Evolutionary conservation across 805 yeast species (phyloP), one percentile per base, ranked within the genome.

Genomic region (Suhomyces sp.): DNA sequence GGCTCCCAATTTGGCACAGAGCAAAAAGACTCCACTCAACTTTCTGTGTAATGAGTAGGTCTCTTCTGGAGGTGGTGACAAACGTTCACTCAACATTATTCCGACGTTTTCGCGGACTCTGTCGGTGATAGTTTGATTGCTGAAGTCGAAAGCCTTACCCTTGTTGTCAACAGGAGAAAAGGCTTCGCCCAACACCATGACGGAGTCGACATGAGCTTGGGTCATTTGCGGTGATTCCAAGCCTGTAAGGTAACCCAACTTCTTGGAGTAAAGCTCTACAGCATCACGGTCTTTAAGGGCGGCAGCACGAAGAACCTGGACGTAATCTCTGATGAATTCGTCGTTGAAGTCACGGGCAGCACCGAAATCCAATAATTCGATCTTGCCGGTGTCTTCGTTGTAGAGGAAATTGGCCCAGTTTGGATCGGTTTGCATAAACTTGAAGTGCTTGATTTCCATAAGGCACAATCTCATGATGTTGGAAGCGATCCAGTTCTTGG

Each of bases 361-460:
- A 47, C 99, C 99, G 71, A 94, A 94, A 72, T 94, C 99, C 50
- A 94, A 74, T 52, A 94, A 76, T 69, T 93, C 97, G 53, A 94
- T 83, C 67, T 87, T 84, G 24, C 81, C 71, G 1, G 91, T 84
- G n/a, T 73, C 60, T 33, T 76, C 76, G 64, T 94, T 91, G 73
- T 88, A 91, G 54, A 94, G 72, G 72, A 94, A 94, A 69, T 94
- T 94, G 45, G 99, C 97, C 99, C 99, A 94, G 69, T 94, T 94
- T 49, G 99, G 99, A 72, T 94, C 99, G 1, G 98, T 93, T 72
- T 94, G 99, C 99, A 94, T 94, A 72, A 87, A 93, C 63, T 81
- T 82, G 74, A 87, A 92, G 60, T 82, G 74, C 12, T 91, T 89
- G 67, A 94, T 88, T 71, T 94, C 99, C 60, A 81, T 77, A 47